Conservation (phyloP, 1,284 basidiomycete species). For the Pyrrhoderma lamaoense region DNA sequence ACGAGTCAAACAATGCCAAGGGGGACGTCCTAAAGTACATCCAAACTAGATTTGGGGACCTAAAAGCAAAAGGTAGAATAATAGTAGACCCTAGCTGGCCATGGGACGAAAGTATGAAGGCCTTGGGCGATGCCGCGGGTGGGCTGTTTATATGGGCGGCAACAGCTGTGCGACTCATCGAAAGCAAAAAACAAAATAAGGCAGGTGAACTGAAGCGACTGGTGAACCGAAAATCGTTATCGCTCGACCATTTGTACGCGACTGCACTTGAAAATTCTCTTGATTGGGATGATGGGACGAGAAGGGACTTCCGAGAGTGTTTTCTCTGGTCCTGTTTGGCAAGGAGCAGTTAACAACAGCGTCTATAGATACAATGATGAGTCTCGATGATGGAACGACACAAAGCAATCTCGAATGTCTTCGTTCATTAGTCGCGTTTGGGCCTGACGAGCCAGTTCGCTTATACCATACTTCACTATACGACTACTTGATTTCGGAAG, state of each 20-base stretch:
- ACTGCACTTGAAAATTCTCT: neutral
- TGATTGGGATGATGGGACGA: neutral
- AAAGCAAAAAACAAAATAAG: neutral
- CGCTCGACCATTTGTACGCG: neutral
- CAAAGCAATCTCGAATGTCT: neutral
- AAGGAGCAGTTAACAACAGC: neutral
- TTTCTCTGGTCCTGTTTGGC: neutral
- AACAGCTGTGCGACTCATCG: neutral
- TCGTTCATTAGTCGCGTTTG: neutral
- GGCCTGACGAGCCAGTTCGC: neutral
- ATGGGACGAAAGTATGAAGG: conserved; percentile 1
- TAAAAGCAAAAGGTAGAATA: neutral
- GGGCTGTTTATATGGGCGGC: conserved; percentile 7
- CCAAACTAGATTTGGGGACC: neutral
- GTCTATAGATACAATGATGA: neutral
- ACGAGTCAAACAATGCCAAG: neutral
- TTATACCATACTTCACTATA: neutral
- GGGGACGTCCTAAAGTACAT: neutral
- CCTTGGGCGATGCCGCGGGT: neutral
- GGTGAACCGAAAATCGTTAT: neutral
- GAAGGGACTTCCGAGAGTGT: neutral
- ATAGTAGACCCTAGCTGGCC: neutral
- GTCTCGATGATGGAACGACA: neutral
- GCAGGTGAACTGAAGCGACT: neutral
- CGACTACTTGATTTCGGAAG: conserved; percentile 1